These are phyloP conservation scores for Eucalyptus fibrosa DNA, from an alignment of 345 rosid genomes.

Conservation along the genomic window DNA sequence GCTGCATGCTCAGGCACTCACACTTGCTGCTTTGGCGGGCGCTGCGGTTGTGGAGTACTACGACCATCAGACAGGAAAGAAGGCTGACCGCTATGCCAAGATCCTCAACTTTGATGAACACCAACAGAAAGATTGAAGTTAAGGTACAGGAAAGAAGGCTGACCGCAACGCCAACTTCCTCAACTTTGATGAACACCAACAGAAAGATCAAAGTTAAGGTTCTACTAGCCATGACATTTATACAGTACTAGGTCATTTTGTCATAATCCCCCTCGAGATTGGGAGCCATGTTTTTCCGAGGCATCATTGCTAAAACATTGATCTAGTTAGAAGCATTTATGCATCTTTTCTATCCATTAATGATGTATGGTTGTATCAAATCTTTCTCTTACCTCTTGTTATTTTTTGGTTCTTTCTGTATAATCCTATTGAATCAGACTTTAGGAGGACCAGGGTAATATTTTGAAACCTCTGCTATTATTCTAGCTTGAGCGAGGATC, in stretches of 20 bases:
- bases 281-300: background rate
- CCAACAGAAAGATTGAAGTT: background rate
- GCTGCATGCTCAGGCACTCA: slow-evolving; percentile 90
- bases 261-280: background rate
- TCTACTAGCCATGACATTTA: background rate
- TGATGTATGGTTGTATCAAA: background rate
- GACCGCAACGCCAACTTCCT: slow-evolving; percentile 41
- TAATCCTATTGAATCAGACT: background rate
- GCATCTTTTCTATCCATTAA: background rate
- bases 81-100: slow-evolving; percentile 43
- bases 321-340: background rate
- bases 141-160: slow-evolving; percentile 16
- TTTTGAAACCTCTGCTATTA: background rate
- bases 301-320: background rate
- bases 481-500: background rate
- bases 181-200: background rate
- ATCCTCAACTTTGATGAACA: slow-evolving; percentile 1
- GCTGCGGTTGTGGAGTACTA: slow-evolving; percentile 83
- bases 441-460: background rate
- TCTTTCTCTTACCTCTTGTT: background rate
- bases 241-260: background rate
- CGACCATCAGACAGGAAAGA: slow-evolving; percentile 50
- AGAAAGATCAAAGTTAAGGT: background rate
- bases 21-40: slow-evolving; percentile 84
- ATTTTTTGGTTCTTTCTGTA: background rate